phyloP scores from a whole-genome alignment of 1,139 yeast species.

The Nakaseomyces kungkrabaensis region DNA sequence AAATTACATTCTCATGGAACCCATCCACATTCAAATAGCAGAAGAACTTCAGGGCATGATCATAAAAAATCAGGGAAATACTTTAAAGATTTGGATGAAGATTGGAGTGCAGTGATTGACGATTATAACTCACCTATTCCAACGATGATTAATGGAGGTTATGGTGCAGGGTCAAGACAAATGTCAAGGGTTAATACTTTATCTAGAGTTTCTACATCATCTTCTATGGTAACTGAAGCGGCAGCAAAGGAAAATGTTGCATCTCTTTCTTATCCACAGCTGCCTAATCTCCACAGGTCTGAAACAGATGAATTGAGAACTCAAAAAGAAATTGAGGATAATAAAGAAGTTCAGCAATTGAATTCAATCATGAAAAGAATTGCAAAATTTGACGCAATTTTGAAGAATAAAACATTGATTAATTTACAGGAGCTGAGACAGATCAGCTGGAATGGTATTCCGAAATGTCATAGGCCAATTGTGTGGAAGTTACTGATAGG shows the following conservation, averaged over 20 bases:
- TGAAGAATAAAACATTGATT: conserved; percentile 48
- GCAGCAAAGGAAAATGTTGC: conserved; percentile 6
- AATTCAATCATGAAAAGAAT: conserved; percentile 54
- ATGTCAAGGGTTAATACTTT: conserved; percentile 4
- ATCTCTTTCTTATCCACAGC: conserved; percentile 23
- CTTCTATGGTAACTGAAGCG: conserved; percentile 7
- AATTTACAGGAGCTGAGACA: conserved; percentile 60
- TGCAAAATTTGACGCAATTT: conserved; percentile 53
- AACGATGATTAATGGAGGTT: conserved; percentile 32
- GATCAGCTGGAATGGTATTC: conserved; percentile 92
- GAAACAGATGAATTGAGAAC: conserved; percentile 24
- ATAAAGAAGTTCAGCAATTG: conserved; percentile 42
- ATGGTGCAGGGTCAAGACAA: conserved; percentile 19
- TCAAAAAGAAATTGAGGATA: conserved; percentile 24
- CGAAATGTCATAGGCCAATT: conserved; percentile 66
- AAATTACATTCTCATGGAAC: conserved; percentile 7
- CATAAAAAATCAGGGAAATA: conserved; percentile 25
- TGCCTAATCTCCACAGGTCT: conserved; percentile 23
- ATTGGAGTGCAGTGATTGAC: conserved; percentile 84
- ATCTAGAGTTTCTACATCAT: conserved; percentile 7
- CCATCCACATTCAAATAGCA: conserved; percentile 11
- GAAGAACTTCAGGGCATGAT: conserved; percentile 7
- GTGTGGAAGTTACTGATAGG: conserved; percentile 89
- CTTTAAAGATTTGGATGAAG: conserved; percentile 69
- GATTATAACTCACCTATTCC: conserved; percentile 33